Evolutionary conservation across 306 rosid genomes (phyloP).

Genomic region (Carpinus viminea): DNA sequence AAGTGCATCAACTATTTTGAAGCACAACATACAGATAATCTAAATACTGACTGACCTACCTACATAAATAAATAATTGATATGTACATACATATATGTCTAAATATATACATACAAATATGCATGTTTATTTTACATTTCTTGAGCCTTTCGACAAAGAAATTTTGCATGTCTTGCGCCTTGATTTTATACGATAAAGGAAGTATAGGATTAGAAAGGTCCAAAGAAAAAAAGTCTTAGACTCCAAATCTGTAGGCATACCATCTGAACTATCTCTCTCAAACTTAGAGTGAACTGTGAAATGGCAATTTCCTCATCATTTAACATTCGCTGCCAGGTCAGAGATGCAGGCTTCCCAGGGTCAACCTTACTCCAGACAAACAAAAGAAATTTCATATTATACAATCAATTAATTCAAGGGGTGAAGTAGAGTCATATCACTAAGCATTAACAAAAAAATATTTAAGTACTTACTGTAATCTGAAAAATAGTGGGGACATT

Average conservation of each 20-base stretch:
- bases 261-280: conserved; percentile 69
- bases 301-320: conserved; percentile 40
- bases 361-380: conserved; percentile 46
- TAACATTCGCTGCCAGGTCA: conserved; percentile 80
- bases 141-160: neutral
- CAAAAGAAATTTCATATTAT: conserved; percentile 13
- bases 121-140: neutral
- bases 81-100: neutral
- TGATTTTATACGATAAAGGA: neutral
- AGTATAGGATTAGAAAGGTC: neutral
- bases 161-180: neutral
- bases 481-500: neutral
- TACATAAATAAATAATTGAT: neutral
- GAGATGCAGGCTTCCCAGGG: conserved; percentile 58
- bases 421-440: neutral
- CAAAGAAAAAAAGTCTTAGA: neutral
- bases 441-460: neutral
- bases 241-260: conserved; percentile 37
- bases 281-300: conserved; percentile 37
- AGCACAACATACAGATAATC: neutral
- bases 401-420: neutral
- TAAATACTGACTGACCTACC: neutral
- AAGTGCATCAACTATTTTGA: neutral
- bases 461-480: neutral
- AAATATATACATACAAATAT: neutral